Evolutionary conservation across 1,139 yeast species (phyloP), one percentile per base, ranked within the genome.

Genomic region (Yamadazyma membranifaciens): DNA sequence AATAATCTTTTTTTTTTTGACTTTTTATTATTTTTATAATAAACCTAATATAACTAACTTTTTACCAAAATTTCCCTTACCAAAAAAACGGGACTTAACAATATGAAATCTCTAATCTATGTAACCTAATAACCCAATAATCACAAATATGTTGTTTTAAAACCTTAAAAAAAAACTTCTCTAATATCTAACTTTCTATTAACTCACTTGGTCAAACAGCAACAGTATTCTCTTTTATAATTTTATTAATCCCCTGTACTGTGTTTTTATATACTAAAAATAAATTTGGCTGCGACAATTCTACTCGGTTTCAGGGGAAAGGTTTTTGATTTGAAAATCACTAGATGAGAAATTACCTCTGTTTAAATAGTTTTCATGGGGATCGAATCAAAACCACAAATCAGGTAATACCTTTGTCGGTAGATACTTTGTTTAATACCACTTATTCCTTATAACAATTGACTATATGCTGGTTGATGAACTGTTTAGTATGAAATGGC

Each of bases 391-490:
- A 20, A 6, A 20, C 7, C 7, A 20, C 7, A 20, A 20, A 20
- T 20, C 24, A 20, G 24, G 24, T 20, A 20, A 20, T 20, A 5
- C 24, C 24, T 7, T 20, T 20, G 7, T 20, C 24, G 24, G 5
- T 20, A 6, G 24, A 7, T 20, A 20, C 7, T 20, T 20, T 20
- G 24, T 27, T 27, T 6, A 11, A 20, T 20, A 20, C 24, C 24
- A 6, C 7, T 20, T 5, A 20, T 20, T 20, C 7, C 10, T 14
- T 29, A 10, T 12, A 35, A 32, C 32, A 35, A 26, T 29, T 17
- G 17, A 16, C 13, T 28, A 37, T 29, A 6, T 36, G 46, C 46
- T 43, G 46, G 46, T 34, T 6, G 24, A 9, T n/a, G 29, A 14
- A 27, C 44, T 13, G 15, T 27, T 38, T 11, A 13, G 22, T 31